Conservation (phyloP, 2,329 filamentous ascomycete genomes). For the Rhynchosporium agropyri region DNA sequence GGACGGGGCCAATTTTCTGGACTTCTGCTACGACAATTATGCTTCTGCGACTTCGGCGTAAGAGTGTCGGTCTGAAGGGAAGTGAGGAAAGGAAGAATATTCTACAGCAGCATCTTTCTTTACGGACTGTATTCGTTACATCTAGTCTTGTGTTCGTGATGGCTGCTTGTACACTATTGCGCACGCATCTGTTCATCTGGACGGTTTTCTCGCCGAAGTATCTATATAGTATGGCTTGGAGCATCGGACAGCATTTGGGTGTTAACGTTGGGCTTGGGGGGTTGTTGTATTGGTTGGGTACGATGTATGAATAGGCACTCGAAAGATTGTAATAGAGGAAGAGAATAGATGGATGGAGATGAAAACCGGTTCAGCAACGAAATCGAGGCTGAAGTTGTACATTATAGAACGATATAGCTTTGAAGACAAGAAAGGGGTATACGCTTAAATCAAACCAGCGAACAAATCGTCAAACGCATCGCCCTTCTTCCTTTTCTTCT, state of each 20-base stretch:
- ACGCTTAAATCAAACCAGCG: slow-evolving; percentile 53
- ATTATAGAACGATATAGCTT: background rate
- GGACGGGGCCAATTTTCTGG: slow-evolving; percentile 92
- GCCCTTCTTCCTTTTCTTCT: slow-evolving; percentile 59
- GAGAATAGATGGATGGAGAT: background rate
- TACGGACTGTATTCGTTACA: slow-evolving; percentile 72
- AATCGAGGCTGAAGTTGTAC: background rate
- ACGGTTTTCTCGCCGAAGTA: slow-evolving; percentile 98
- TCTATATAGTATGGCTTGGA: slow-evolving; percentile 90
- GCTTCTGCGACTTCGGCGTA: slow-evolving; percentile 48
- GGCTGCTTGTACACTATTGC: slow-evolving; percentile 80
- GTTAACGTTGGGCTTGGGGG: slow-evolving; percentile 69
- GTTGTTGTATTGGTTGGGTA: slow-evolving; percentile 57
- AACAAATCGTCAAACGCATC: slow-evolving; percentile 79
- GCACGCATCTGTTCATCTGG: slow-evolving; percentile 96
- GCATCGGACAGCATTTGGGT: slow-evolving; percentile 74
- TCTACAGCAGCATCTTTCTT: slow-evolving; percentile 54
- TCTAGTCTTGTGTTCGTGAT: slow-evolving; percentile 73
- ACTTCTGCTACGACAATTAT: slow-evolving; percentile 65
- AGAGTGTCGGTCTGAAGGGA: background rate
- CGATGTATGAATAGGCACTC: slow-evolving; percentile 37
- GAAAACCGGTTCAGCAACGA: background rate
- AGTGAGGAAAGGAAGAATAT: background rate
- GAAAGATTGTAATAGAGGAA: background rate
- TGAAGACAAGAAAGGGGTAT: background rate